A percentile compares a stretch with the other conserved stretches of the same genome.
These are phyloP conservation scores for Clathrospora elynae DNA, from an alignment of 2,329 filamentous ascomycete genomes.

Conservation along the genomic window DNA sequence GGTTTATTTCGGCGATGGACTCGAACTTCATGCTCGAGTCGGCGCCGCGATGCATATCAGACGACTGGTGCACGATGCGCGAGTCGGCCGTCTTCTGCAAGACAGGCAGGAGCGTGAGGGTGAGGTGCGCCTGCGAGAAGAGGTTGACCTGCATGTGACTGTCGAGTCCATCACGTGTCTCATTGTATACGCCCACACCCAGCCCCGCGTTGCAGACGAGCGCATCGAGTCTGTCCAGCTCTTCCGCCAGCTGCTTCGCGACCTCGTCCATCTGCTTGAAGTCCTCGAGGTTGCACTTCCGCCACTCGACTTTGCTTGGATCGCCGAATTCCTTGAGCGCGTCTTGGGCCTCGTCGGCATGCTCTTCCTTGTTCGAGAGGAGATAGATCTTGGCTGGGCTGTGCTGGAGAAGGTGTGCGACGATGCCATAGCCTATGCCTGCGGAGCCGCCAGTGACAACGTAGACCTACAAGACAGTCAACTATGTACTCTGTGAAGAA, in stretches of 20 bases:
- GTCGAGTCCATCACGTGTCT: constrained; percentile 58
- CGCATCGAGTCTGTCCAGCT: constrained; percentile 53
- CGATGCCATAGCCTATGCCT: constrained; percentile 59
- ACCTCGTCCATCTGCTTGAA: constrained; percentile 54
- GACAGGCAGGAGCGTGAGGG: constrained; percentile 53
- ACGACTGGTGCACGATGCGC: constrained; percentile 57
- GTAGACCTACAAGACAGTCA: constrained; percentile 43
- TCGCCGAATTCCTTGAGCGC: constrained; percentile 53
- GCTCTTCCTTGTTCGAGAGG: constrained; percentile 56
- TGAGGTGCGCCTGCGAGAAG: constrained; percentile 57
- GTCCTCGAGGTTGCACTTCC: constrained; percentile 55
- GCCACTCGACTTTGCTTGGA: constrained; percentile 51
- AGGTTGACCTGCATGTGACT: constrained; percentile 59
- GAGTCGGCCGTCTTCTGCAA: constrained; percentile 53
- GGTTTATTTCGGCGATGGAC: constrained; percentile 56
- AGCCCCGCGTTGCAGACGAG: constrained; percentile 58
- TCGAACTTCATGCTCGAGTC: constrained; percentile 50
- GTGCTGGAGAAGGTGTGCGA: constrained; percentile 59
- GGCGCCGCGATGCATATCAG: constrained; percentile 54
- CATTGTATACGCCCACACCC: constrained; percentile 56
- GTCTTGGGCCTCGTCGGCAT: constrained; percentile 53
- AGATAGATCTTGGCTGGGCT: constrained; percentile 55
- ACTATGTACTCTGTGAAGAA: too few species aligned
- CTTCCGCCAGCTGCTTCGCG: constrained; percentile 50
- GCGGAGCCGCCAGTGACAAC: constrained; percentile 57